Base-by-base conservation (phyloP, 805 yeast genomes). In the Metschnikowia kofuensis region DNA sequence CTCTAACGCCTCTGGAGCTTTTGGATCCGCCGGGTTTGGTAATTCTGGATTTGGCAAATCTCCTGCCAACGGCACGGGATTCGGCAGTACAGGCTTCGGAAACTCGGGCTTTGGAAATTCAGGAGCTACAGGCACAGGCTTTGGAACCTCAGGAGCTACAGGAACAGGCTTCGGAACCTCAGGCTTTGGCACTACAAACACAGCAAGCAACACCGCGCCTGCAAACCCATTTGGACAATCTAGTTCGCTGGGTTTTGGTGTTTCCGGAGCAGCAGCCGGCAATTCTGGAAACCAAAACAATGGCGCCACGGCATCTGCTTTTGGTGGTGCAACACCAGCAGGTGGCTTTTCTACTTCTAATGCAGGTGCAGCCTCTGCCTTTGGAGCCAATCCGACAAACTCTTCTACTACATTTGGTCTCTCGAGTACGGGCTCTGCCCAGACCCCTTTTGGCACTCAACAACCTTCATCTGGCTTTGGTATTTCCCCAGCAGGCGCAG, bases 41-140 rank as follows among this genome's bases (percentile, higher is more conserved):
- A 12, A 12, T 35, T 26, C 35, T 16, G 53, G 47, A 14, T 46
- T 42, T 34, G 50, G 43, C 8, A 16, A 38, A 6, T 39, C 49
- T 14, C 21, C 21, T 21, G 21, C 21, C 21, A 21, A 21, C 21
- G 21, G 21, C 21, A 21, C 21, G 21, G 50, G 42, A 2, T 48
- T 49, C 32, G 53, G 55, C 13, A 40, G 27, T 21, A 36, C 53
- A 7, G 55, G 51, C 9, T 46, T 49, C 38, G 56, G 54, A 11
- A 29, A 32, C 35, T 34, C 46, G n/a, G 52, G 51, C 14, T 44
- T 48, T 13, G 48, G 51, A 6, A 7, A n/a, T 4, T 36, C 46
- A 9, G 38, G 36, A 15, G n/a, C 41, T n/a, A 30, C 21, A 21
- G 21, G 21, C n/a, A n/a, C 46, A 6, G 48, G 51, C n/a, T 40